phyloP scores from a whole-genome alignment of 1,284 basidiomycete genomes.

The Ceratobasidium theobromae region DNA sequence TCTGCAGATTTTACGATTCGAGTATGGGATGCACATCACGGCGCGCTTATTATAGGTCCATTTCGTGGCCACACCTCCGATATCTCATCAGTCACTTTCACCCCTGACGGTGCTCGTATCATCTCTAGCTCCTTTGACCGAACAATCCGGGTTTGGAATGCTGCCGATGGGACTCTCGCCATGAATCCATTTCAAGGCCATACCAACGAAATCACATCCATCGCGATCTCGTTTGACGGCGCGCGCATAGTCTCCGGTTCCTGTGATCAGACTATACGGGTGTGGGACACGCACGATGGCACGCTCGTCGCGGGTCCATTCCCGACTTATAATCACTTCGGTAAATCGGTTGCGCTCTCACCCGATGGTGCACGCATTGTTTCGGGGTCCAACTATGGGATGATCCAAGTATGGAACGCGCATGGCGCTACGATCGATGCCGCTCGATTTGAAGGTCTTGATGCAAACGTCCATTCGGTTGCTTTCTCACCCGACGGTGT shows the following conservation, averaged over 20 bases:
- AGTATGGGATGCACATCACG: background rate
- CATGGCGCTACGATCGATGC: background rate
- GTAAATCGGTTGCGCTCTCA: no score
- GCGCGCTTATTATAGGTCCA: background rate
- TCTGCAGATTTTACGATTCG: background rate
- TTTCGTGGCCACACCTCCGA: background rate
- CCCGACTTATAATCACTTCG: no score
- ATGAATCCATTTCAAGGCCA: background rate
- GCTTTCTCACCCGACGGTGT: background rate
- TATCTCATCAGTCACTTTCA: background rate
- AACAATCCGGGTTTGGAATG: constrained; percentile 12
- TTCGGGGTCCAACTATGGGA: constrained; percentile 12
- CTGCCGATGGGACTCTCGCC: background rate
- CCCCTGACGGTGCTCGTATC: no score
- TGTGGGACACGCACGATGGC: no score
- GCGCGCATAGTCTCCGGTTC: no score
- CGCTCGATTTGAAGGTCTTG: background rate
- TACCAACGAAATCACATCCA: background rate
- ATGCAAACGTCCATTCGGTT: background rate
- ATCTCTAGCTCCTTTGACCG: background rate
- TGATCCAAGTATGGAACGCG: constrained; percentile 25
- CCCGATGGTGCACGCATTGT: no score
- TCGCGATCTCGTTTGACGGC: constrained; percentile 21
- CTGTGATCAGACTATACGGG: no score
- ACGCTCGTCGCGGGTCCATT: no score